Percentiles rank a stretch among this genome's conserved stretches.
Conservation (phyloP, 225 moss, liverwort and hornwort genomes). For the Pseudisothecium myosuroides region DNA sequence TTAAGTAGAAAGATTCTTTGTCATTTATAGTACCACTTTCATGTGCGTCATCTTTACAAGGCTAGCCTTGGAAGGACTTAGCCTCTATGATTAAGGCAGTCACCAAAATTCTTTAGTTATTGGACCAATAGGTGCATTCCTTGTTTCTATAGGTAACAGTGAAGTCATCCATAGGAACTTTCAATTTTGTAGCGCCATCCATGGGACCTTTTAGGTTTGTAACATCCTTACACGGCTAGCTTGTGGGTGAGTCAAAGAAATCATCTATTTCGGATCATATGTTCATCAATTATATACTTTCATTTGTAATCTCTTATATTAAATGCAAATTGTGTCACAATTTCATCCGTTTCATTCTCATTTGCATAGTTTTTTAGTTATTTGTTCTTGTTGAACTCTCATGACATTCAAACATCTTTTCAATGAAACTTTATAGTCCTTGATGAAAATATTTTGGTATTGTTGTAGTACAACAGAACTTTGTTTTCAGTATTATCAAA, state of each 20-base stretch:
- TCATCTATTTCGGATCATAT: background rate
- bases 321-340: background rate
- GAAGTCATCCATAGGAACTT: background rate
- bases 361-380: fast-evolving
- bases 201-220: fast-evolving
- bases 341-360: background rate
- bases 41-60: fast-evolving
- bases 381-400: background rate
- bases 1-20: no score
- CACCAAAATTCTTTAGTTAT: fast-evolving
- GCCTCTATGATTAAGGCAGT: background rate
- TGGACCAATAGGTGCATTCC: background rate
- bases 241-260: fast-evolving
- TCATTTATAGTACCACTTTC: fast-evolving
- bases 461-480: background rate
- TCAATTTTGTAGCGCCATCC: no score
- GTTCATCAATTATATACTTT: background rate
- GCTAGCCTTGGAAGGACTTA: fast-evolving
- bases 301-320: no score
- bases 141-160: background rate
- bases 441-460: background rate
- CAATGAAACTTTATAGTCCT: background rate
- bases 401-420: background rate
- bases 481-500: fast-evolving
- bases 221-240: fast-evolving